Evolutionary conservation across 768 basidiomycete genomes (phyloP), one percentile per base, ranked within the genome.

Genomic region (Xerocomus brunneocitrinus): DNA sequence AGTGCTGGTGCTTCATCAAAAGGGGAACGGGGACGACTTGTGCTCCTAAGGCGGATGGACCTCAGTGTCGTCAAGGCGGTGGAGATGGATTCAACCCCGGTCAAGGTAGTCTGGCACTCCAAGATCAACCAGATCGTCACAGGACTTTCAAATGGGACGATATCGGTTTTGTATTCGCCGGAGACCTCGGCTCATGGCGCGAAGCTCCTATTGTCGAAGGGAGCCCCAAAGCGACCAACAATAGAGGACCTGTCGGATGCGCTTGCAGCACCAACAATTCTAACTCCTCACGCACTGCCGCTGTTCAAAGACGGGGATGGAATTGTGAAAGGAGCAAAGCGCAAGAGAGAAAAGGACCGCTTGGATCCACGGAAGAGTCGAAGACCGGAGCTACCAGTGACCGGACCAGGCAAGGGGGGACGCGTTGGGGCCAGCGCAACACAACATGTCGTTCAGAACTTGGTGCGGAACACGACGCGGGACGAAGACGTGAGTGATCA

Each of bases 81-180:
- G 41, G 81, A 78, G 52, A 81, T 89, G 62, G 85, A 84, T 41
- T 78, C 85, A 25, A 89, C 85, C 34, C 93, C 97, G 9, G 90
- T 99, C 52, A 89, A 86, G 64, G 90, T 98, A 3, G 72, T 80
- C 27, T 99, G 97, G 97, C 97, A 98, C 74, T 83, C 91, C 6
- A 91, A 90, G 71, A 98, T 99, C 77, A 99, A 99, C 75, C 69
- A 98, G 89, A 90, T 99, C 63, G 76, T 98, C 54, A 79, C 89
- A 36, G 90, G 93, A 3, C 78, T 94, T 43, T 88, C 97, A 14
- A 90, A 84, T 56, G 97, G 97, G 22, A 79, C 87, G 58, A 84
- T 98, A 61, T 82, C 84, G 54, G 91, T 97, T 47, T 76, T 98
- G 41, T 98, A 99, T 73, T 98, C 95, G 38, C 93, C 97, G 16